phyloP scores from a whole-genome alignment of 2,329 filamentous ascomycete genomes.

The Colletotrichum trifolii region DNA sequence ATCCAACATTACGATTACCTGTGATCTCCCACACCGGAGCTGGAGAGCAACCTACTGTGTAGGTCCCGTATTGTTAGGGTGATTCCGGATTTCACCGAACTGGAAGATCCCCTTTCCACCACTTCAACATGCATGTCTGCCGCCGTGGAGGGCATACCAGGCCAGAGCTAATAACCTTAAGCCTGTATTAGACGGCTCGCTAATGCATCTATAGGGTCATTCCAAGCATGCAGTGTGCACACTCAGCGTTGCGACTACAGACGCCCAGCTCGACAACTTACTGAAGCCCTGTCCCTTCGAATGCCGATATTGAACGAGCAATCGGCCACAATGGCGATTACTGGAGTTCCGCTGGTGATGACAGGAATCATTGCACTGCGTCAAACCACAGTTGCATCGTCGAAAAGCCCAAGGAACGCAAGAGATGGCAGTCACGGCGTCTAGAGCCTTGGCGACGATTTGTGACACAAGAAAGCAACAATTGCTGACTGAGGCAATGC shows the following conservation, averaged over 20 bases:
- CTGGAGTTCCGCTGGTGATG: not conserved
- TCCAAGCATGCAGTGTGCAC: constrained; percentile 5
- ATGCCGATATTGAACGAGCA: not conserved
- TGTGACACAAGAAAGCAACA: not conserved
- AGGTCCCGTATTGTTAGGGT: constrained; percentile 1
- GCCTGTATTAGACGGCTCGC: constrained; percentile 1
- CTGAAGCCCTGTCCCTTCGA: no score
- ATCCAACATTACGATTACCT: no score
- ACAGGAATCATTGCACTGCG: not conserved
- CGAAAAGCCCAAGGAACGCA: not conserved
- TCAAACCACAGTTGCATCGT: constrained; percentile 1
- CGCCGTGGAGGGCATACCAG: not conserved
- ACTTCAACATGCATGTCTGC: not conserved
- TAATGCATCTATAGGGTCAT: constrained; percentile 10
- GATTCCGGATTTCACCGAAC: not conserved
- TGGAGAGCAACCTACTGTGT: not conserved
- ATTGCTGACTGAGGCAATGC: constrained; percentile 12
- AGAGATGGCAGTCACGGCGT: not conserved
- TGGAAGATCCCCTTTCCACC: no score
- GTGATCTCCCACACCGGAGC: no score
- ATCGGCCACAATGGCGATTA: not conserved
- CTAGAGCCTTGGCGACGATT: not conserved
- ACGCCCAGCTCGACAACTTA: not conserved
- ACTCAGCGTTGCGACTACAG: constrained; percentile 19
- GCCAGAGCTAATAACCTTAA: not conserved